Conservation (phyloP, 2,329 filamentous ascomycete genomes). For the Trichoderma polysporum region DNA sequence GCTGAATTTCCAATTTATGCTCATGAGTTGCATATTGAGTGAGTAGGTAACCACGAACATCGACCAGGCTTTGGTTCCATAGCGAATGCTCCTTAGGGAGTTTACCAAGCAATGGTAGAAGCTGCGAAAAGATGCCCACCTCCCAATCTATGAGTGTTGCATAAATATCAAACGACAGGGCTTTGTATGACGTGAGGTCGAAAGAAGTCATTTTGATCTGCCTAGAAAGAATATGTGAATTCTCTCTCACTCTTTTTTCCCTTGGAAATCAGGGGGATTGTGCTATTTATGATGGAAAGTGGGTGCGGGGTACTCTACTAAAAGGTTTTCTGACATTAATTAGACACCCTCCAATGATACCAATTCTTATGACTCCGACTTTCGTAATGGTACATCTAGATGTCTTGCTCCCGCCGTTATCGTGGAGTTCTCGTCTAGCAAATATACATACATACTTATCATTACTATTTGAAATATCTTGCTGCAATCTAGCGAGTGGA, state of each 20-base stretch:
- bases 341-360: neutral
- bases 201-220: neutral
- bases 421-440: neutral
- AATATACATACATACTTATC: neutral
- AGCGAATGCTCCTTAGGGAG: neutral
- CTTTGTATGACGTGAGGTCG: slow-evolving; percentile 12
- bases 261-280: neutral
- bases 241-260: neutral
- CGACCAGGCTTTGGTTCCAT: slow-evolving; percentile 36
- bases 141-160: slow-evolving; percentile 79
- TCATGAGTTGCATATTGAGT: slow-evolving; percentile 42
- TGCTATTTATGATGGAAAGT: neutral
- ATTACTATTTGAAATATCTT: neutral
- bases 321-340: neutral
- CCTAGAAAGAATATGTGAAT: neutral
- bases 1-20: slow-evolving; percentile 49
- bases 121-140: slow-evolving; percentile 54
- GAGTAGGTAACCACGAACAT: slow-evolving; percentile 31
- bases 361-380: neutral
- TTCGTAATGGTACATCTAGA: neutral
- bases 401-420: neutral
- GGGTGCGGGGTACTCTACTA: neutral
- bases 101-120: slow-evolving; percentile 45
- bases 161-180: slow-evolving; percentile 72
- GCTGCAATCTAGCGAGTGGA: neutral